Base-by-base conservation (phyloP, 805 yeast genomes). In the Groenewaldozyma tartarivorans region DNA sequence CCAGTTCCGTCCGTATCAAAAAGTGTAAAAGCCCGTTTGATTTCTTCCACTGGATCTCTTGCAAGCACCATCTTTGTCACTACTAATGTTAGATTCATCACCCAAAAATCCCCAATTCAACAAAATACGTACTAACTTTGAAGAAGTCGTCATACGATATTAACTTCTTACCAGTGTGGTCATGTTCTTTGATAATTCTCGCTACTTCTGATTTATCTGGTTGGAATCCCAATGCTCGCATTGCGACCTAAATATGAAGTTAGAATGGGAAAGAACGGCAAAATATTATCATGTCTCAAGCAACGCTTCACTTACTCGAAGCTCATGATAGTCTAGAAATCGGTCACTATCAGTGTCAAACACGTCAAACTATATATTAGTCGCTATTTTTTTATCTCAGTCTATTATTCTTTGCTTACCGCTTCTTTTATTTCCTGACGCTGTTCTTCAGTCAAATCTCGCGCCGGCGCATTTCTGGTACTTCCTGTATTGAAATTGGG, bases 261-360 rank as follows among this genome's bases (percentile, higher is more conserved):
- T 24, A 9, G 35, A 20, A 17, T 5, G 19, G 11, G 16, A 22
- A 22, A 36, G 11, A 20, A 18, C 11, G 5, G 33, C 16, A 17
- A 11, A 29, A 13, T 20, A 19, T 20, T 21, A 36, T n/a, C 42
- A 9, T 11, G 7, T 7, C 15, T 35, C 13, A 26, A 13, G 30
- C 30, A 13, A 11, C 13, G 30, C 13, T 11, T n/a, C 5, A 31
- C 48, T 5, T 40, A 53, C 60, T 48, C 86, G 88, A 48, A 86
- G 67, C 53, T 90, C 97, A 55, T 92, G 97, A 59, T 83, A 90
- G 54, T 92, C 96, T 39, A 92, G 69, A 49, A 70, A 73, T 3
- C 96, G 94, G 58, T 92, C 97, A 45, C 76, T 77, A 61, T 92
- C 86, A 82, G 85, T 79, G 56, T 92, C 98, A 60, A 92, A 92